Evolutionary conservation across 148 eudicot species (phyloP), one percentile per base, ranked within the genome.

Genomic region (Drosera capensis): DNA sequence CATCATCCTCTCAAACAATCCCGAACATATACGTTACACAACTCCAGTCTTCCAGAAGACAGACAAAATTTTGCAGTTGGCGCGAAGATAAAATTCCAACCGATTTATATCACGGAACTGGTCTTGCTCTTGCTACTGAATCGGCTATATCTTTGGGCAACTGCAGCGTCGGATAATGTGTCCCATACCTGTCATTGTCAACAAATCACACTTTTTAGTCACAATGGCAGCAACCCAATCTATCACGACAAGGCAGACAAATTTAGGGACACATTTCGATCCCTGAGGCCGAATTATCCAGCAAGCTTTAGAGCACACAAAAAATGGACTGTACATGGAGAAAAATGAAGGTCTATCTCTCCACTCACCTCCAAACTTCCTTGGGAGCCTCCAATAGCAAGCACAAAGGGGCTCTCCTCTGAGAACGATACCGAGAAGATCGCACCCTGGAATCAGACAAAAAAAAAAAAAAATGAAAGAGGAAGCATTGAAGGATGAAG

Each of bases 381-480:
- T 56, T 83, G 80, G 1, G 96, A 80, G 31, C 96, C 96, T 57
- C 86, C 96, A 17, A 88, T 62, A 12, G 97, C 97, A 45, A 88
- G 73, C 63, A 73, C 52, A 42, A 63, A 66, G 14, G 97, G 92
- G 48, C 66, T 68, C 41, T 83, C 92, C 40, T 66, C 81, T 34
- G 92, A 79, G 61, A 88, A 88, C 7, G 72, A 72, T 52, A 88
- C 57, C 12, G 96, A 59, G 62, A 88, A 88, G 8, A 88, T 63
- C 21, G 96, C 96, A 56, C 96, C 96, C 96, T 87, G 71, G 38
- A 41, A 36, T 8, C 42, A 31, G 8, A 35, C n/a, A 22, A n/a
- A 14, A 48, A 54, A 0, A 44, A 17, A 53, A 15, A 54, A 12
- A 44, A 49, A 19, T 34, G 3, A 17, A 55, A 21, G 23, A 20